Evolutionary conservation across 225 moss, liverwort and hornwort genomes (phyloP), one percentile per base, ranked within the genome.

Genomic region (Climacium dendroides): DNA sequence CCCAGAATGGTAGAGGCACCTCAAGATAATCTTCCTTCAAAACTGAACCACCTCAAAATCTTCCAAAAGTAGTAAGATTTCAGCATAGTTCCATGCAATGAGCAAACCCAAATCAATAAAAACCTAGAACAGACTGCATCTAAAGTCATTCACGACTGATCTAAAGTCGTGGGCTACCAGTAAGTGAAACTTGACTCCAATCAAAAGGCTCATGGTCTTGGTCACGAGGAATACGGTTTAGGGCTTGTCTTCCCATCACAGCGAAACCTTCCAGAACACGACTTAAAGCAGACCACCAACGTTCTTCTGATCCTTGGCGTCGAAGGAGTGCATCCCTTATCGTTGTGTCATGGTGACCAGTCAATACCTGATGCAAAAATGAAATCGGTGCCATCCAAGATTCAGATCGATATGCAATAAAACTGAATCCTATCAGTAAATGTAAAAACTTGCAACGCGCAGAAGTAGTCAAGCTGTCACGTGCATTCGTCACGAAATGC

Each of bases 231-330:
- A 89, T 54, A 61, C 91, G 90, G 47, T 80, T 80, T 37, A 52
- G 83, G 34, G 91, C 94, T 66, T 92, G 91, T 87, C 90, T 81
- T 81, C 91, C 92, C 92, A 92, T 92, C 54, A 91, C 86, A 65
- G 91, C 94, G 69, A 94, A 92, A n/a, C 94, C 94, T 83, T 92
- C 94, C 39, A 92, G 32, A 79, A 94, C 90, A 90, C 92, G 90
- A 85, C 77, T 83, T 66, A 94, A 74, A 39, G 91, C 85, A 83
- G 91, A 85, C 94, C 92, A 92, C 94, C 94, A 94, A 65, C 87
- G 79, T 66, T 94, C 87, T 74, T 94, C 91, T 43, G 87, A 90
- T 41, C 69, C 94, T 59, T 86, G 87, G n/a, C 94, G 88, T 84
- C 41, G 89, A 64, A 90, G 19, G 37, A 94, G 67, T 32, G 83